A percentile compares a stretch with the other conserved stretches of the same genome.
Conservation (phyloP, 2,329 filamentous ascomycete species). For the Microsporum ferrugineum region DNA sequence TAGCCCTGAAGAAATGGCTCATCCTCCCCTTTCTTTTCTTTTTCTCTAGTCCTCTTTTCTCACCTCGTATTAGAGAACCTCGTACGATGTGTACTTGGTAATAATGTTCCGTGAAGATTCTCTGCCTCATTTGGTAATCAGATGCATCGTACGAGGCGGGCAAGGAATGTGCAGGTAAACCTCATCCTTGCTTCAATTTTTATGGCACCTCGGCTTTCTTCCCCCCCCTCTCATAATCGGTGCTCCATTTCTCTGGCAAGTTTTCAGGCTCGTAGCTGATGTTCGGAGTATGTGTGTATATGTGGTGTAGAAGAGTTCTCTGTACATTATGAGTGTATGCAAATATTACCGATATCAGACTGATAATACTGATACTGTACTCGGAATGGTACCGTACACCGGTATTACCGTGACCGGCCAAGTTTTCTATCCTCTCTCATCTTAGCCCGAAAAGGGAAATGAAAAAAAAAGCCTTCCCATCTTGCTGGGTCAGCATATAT, state of each 20-base stretch:
- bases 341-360: neutral
- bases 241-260: neutral
- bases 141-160: neutral
- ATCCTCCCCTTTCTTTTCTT: neutral
- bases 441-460: neutral
- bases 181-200: neutral
- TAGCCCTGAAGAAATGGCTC: conserved; percentile 3
- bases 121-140: neutral
- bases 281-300: neutral
- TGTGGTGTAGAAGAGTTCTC: neutral
- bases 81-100: neutral
- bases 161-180: neutral
- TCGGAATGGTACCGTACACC: neutral
- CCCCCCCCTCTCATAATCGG: neutral
- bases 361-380: neutral
- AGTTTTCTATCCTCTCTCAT: neutral
- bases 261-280: neutral
- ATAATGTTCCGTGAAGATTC: neutral
- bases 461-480: neutral
- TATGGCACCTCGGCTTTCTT: too few species aligned
- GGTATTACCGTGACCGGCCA: neutral
- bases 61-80: neutral
- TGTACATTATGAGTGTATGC: neutral
- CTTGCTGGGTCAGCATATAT: neutral
- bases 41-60: neutral